Evolutionary conservation across 2,329 filamentous ascomycete genomes (phyloP), one percentile per base, ranked within the genome.

Genomic region (Lasiodiplodia gonubiensis): DNA sequence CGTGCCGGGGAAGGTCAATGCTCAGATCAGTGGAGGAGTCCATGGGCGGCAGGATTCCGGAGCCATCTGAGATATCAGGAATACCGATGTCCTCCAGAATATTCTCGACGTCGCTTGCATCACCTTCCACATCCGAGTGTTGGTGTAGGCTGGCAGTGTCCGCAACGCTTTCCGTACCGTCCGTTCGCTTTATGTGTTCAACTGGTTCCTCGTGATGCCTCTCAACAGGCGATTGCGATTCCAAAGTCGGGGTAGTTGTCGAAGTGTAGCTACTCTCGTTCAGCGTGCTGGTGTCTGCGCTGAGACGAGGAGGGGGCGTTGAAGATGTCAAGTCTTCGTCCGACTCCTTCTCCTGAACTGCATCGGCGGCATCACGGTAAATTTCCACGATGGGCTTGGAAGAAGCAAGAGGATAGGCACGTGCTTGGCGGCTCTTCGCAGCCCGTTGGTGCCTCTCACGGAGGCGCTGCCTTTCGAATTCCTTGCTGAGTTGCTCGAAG

Each of bases 311-410:
- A 51, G 68, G 76, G 60, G 75, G 78, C 67, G 46, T 72, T 39
- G 39, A 68, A 69, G 48, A 72, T 78, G 72, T 74, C 8, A 83
- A 79, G 48, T 90, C 88, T 65, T 93, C 90, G 52, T 90, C 87
- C 0, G 84, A 86, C 16, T 88, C 88, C 60, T 88, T 87, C 75
- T 97, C 93, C 72, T 93, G 91, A 12, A 97, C 94, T 23, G 96
- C 95, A 78, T 97, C 93, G 67, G 94, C 90, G 4, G 97, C 92
- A 77, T 97, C 93, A 71, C 92, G 91, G 76, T 98, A 99, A 10
- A 99, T 93, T 78, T 98, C 92, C 18, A 99, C 94, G 69, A 96
- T 94, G 7, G 95, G 94, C 74, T 94, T 95, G n/a, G 94, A 96
- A 21, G 93, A 94, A 49, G 93, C 92, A 70, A 95, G 88, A 23